These are phyloP conservation scores for Pichia sp. DNA, from an alignment of 1,139 yeast genomes.

Conservation along the genomic window DNA sequence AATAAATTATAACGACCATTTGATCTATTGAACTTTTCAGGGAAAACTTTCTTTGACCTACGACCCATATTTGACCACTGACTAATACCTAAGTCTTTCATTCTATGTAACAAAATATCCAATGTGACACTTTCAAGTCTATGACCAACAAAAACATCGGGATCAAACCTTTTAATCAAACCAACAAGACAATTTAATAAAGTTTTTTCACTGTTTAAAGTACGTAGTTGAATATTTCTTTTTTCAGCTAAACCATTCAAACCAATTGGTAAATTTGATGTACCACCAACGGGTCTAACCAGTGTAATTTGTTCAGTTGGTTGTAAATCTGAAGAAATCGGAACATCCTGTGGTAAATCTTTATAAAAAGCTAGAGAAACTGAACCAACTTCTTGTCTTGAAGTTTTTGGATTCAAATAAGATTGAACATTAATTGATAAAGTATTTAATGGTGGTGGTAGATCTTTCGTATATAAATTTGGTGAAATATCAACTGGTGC, in stretches of 20 bases:
- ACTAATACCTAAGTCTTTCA: slow-evolving; percentile 63
- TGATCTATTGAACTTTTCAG: slow-evolving; percentile 55
- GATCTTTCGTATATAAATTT: slow-evolving; percentile 41
- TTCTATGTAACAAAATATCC: slow-evolving; percentile 76
- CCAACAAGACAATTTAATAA: slow-evolving; percentile 70
- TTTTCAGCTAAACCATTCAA: slow-evolving; percentile 52
- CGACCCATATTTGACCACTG: slow-evolving; percentile 88
- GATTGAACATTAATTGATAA: slow-evolving; percentile 79
- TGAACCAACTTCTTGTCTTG: slow-evolving; percentile 82
- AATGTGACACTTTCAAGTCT: slow-evolving; percentile 71
- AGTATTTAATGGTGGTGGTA: slow-evolving; percentile 59
- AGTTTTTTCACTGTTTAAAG: slow-evolving; percentile 67
- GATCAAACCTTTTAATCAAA: slow-evolving; percentile 65
- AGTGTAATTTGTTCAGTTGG: slow-evolving; percentile 61
- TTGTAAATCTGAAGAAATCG: slow-evolving; percentile 46
- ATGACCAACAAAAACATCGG: slow-evolving; percentile 89
- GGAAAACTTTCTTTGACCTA: slow-evolving; percentile 69
- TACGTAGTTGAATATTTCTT: slow-evolving; percentile 42
- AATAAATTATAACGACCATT: slow-evolving; percentile 39
- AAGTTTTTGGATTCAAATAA: slow-evolving; percentile 59
- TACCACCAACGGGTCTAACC: slow-evolving; percentile 64
- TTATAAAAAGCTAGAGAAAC: slow-evolving; percentile 68
- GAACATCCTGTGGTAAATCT: slow-evolving; percentile 65
- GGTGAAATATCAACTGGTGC: slow-evolving; percentile 42
- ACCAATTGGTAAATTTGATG: slow-evolving; percentile 66